These are phyloP conservation scores for Echites panduratus DNA, from an alignment of 257 asterid genomes.

Conservation along the genomic window DNA sequence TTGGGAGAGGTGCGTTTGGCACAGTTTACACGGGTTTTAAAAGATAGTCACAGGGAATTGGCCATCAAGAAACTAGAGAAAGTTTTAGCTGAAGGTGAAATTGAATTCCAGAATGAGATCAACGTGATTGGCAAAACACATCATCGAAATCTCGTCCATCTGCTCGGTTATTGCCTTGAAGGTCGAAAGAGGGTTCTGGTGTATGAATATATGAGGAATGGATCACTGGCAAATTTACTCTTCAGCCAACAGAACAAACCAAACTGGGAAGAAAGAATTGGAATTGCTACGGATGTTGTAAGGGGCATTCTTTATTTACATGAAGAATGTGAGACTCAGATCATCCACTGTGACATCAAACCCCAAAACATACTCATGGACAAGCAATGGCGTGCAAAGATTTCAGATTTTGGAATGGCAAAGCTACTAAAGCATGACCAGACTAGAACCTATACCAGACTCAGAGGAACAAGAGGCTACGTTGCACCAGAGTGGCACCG, in stretches of 20 bases:
- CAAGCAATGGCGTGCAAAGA: background rate
- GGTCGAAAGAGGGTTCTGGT: conserved; percentile 40
- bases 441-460: background rate
- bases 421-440: conserved; percentile 1
- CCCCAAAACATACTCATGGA: conserved; percentile 3
- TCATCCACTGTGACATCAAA: conserved; percentile 9
- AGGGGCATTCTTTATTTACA: conserved; percentile 8
- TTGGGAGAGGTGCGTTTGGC: conserved; percentile 47
- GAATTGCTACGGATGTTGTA: background rate
- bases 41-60: conserved; percentile 13
- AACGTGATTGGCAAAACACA: conserved; percentile 43
- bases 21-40: conserved; percentile 38
- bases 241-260: conserved; percentile 13
- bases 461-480: conserved; percentile 11
- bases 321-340: conserved; percentile 1
- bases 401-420: conserved; percentile 7
- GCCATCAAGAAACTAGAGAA: conserved; percentile 49
- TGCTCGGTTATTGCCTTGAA: conserved; percentile 48
- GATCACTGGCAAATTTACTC: conserved; percentile 40
- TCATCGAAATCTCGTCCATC: conserved; percentile 45
- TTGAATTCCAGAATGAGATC: conserved; percentile 45
- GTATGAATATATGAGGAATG: conserved; percentile 50
- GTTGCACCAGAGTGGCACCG: conserved; percentile 12
- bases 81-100: conserved; percentile 31
- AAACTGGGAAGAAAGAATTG: conserved; percentile 13